Evolutionary conservation across 2,329 filamentous ascomycete species (phyloP), one percentile per base, ranked within the genome.

Genomic region (Paecilomyces dactylethromorphus): DNA sequence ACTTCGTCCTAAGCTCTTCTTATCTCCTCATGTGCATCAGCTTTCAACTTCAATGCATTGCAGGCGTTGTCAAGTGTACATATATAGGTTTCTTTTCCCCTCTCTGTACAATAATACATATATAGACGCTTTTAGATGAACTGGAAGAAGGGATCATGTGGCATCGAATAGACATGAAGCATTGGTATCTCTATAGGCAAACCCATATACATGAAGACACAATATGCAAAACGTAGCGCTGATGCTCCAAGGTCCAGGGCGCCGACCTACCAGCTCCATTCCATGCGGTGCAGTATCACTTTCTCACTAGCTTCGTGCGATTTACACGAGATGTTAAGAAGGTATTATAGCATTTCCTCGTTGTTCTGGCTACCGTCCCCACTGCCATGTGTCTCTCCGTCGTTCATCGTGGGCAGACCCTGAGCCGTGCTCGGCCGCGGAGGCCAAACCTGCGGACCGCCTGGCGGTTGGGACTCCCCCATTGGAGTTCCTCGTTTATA

Each of bases 381-480:
- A 21, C 5, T 3, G 21, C 15, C 13, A 10, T 12, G 21, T 15
- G 21, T 52, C 22, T 12, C 50, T 11, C 18, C 24, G 21, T n/a
- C 26, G 22, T 13, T 21, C 50, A 10, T 22, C 26, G 10, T 13
- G 18, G 35, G 35, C 35, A 26, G 11, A 13, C 50, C 24, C 50
- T 26, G 50, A 45, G n/a, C 10, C 18, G 39, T 8, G 39, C n/a
- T 62, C 29, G 63, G 62, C 50, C 70, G 68, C 0, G 80, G 77
- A 62, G 83, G 81, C 85, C 86, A 89, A 29, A 56, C 22, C 29
- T 49, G 29, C 49, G 58, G 50, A 8, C 59, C 56, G 51, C 82
- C 81, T 1, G 79, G 76, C 1, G 88, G 87, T 60, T 85, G 78
- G 31, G 86, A 81, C 61, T 88, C 84, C n/a, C 84, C 87, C 21